Percentiles rank a stretch among this genome's conserved stretches.
phyloP scores from a whole-genome alignment of 768 basidiomycete species.

The Coprinellus aureogranulatus region DNA sequence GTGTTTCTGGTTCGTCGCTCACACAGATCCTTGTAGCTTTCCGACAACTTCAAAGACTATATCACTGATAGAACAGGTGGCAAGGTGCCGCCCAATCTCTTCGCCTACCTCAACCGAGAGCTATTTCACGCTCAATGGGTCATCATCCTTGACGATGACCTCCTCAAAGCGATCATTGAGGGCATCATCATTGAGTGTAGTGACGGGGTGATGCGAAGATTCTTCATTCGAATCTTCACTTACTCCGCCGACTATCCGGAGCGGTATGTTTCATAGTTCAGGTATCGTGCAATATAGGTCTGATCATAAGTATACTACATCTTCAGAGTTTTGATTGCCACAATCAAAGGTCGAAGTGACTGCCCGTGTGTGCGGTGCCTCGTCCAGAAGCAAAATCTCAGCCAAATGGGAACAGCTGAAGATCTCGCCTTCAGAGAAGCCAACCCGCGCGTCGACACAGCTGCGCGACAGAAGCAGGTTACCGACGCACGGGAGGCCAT shows the following conservation, averaged over 20 bases:
- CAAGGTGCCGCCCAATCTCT: background rate
- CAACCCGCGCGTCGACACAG: background rate
- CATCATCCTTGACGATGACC: constrained; percentile 2
- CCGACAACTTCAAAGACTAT: constrained; percentile 4
- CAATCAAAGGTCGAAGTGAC: too few relatives aligned
- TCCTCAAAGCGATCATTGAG: background rate
- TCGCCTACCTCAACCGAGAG: background rate
- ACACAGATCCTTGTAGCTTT: constrained; percentile 8
- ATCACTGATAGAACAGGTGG: background rate
- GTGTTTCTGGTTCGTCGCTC: background rate
- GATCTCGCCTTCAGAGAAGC: too few relatives aligned
- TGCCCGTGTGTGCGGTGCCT: too few relatives aligned
- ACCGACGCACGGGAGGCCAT: background rate
- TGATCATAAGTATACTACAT: background rate
- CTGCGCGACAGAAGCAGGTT: background rate
- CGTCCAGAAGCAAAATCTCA: too few relatives aligned
- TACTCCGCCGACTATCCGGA: constrained; percentile 10
- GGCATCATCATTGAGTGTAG: constrained; percentile 4
- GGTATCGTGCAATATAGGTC: too few relatives aligned
- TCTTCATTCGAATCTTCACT: constrained; percentile 7
- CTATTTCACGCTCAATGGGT: constrained; percentile 5
- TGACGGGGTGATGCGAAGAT: background rate
- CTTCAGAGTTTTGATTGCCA: too few relatives aligned
- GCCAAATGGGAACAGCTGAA: too few relatives aligned
- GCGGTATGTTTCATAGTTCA: background rate